Conservation (phyloP, 495 filamentous ascomycete species). For the Tetracladium setigerum region DNA sequence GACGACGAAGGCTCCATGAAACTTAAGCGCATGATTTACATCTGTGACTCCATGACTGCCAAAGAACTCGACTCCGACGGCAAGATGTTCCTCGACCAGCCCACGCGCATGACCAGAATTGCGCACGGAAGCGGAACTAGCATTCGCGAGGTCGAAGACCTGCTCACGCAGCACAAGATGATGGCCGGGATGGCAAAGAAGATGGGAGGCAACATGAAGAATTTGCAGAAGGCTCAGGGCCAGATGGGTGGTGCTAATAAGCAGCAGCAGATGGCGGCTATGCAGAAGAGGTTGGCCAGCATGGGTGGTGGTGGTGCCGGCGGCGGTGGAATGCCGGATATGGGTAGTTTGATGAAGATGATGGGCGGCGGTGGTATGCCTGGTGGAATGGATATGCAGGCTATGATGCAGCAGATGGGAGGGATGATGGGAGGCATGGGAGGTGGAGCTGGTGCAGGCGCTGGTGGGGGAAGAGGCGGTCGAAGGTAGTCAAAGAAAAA, state of each 20-base stretch:
- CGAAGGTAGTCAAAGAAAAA: too few relatives aligned
- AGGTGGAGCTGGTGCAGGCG: constrained; percentile 22
- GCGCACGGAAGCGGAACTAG: constrained; percentile 83
- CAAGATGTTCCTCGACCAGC: constrained; percentile 87
- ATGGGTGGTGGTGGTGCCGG: constrained; percentile 68
- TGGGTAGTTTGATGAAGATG: constrained; percentile 83
- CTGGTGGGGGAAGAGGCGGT: constrained; percentile 21
- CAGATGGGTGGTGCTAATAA: constrained; percentile 82
- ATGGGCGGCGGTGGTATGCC: constrained; percentile 47
- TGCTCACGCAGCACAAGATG: constrained; percentile 96
- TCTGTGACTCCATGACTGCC: constrained; percentile 94
- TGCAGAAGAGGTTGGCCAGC: constrained; percentile 90
- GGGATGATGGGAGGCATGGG: constrained; percentile 56
- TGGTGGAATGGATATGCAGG: constrained; percentile 72
- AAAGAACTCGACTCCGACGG: constrained; percentile 93
- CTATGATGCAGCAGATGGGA: constrained; percentile 81
- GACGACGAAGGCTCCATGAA: constrained; percentile 91
- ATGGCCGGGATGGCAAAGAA: constrained; percentile 99
- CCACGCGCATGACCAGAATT: constrained; percentile 88
- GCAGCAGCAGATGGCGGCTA: constrained; percentile 89
- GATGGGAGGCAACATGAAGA: constrained; percentile 92
- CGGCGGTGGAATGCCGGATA: constrained; percentile 64
- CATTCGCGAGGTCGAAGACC: constrained; percentile 91
- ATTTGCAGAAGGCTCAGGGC: constrained; percentile 89
- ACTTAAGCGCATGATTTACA: constrained; percentile 97